phyloP scores from a whole-genome alignment of 2,329 filamentous ascomycete genomes.

The Neodidymelliopsis sp. region DNA sequence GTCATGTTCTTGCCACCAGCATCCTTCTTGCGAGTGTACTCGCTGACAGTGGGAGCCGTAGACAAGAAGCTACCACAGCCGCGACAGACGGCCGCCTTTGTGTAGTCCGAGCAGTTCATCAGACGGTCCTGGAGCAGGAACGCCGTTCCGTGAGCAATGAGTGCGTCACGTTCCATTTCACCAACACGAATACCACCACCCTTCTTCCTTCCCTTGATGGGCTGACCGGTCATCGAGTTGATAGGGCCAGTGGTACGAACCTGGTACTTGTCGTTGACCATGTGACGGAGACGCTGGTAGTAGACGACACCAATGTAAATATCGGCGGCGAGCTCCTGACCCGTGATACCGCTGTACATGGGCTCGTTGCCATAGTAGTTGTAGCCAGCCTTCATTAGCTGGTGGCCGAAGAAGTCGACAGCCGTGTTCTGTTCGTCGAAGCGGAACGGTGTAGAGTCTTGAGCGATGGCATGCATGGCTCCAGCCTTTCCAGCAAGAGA shows the following conservation, averaged over 20 bases:
- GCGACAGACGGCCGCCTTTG: constrained; percentile 87
- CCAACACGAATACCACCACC: constrained; percentile 98
- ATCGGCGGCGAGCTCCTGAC: constrained; percentile 89
- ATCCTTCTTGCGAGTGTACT: constrained; percentile 65
- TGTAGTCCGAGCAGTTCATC: constrained; percentile 96
- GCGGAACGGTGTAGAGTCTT: constrained; percentile 93
- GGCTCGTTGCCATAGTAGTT: constrained; percentile 99
- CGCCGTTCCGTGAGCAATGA: constrained; percentile 93
- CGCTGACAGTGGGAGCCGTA: constrained; percentile 75
- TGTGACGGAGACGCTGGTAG: constrained; percentile 97
- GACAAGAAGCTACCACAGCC: constrained; percentile 89
- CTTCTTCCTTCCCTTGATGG: constrained; percentile 94
- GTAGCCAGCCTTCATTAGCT: constrained; percentile 93
- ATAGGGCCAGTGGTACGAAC: constrained; percentile 95
- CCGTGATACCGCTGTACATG: constrained; percentile 97
- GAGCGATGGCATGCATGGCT: constrained; percentile 91
- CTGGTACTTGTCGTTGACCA: constrained; percentile 99
- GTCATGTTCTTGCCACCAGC: constrained; percentile 70
- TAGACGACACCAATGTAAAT: constrained; percentile 98
- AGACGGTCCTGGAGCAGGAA: constrained; percentile 94
- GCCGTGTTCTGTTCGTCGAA: constrained; percentile 94
- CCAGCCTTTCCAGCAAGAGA: constrained; percentile 95
- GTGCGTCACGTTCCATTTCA: constrained; percentile 97
- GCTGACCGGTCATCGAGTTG: constrained; percentile 88
- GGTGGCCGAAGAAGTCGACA: constrained; percentile 93